These are phyloP conservation scores for Aquilaria yunnanensis DNA, from an alignment of 345 rosid genomes.

Conservation along the genomic window DNA sequence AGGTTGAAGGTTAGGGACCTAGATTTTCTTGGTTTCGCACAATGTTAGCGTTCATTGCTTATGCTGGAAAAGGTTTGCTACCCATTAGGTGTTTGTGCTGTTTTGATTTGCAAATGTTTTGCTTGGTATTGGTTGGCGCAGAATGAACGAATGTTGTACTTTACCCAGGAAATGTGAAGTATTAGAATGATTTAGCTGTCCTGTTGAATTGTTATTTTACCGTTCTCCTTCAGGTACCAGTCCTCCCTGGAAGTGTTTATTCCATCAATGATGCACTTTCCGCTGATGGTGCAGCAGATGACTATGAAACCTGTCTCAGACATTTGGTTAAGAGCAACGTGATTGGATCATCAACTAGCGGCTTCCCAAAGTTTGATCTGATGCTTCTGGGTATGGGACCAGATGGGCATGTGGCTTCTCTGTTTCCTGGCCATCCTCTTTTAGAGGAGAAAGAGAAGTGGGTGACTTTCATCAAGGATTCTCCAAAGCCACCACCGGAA, in stretches of 20 bases:
- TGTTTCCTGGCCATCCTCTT: conserved; percentile 18
- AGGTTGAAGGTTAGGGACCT: too few relatives aligned
- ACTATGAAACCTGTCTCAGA: conserved; percentile 30
- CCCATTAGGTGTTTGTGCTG: neutral
- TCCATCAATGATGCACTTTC: conserved; percentile 20
- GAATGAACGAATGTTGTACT: too few relatives aligned
- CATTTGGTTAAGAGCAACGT: conserved; percentile 25
- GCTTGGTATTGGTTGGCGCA: neutral
- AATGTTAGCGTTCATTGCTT: neutral
- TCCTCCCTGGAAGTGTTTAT: conserved; percentile 20
- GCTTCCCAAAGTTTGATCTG: conserved; percentile 36
- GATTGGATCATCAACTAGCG: conserved; percentile 20
- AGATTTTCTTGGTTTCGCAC: too few relatives aligned
- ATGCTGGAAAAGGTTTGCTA: neutral
- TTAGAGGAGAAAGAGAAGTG: conserved; percentile 23
- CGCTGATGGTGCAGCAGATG: conserved; percentile 23
- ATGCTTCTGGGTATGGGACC: conserved; percentile 16
- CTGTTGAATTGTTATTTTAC: neutral
- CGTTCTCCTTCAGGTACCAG: conserved; percentile 21
- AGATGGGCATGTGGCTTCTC: conserved; percentile 22
- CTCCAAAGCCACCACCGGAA: conserved; percentile 12
- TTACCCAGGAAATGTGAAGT: neutral
- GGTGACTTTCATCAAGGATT: conserved; percentile 16
- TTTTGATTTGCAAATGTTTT: neutral
- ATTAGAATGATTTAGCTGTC: neutral